Evolutionary conservation across 2,329 filamentous ascomycete species (phyloP).

Genomic region (Fusarium xyrophilum): DNA sequence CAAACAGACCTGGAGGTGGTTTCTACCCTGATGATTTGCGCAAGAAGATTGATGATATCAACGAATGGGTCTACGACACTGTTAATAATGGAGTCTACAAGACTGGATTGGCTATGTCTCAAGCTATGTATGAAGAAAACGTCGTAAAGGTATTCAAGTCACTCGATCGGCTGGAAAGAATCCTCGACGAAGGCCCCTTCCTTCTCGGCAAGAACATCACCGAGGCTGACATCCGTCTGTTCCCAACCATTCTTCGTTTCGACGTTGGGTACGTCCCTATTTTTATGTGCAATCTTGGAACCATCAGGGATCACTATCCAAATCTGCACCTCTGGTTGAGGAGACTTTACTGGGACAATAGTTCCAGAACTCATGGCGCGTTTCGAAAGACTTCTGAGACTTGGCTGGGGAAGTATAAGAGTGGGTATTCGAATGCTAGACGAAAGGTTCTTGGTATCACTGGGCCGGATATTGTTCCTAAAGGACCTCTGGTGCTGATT

Average conservation of each 20-base stretch:
- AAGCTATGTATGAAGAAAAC: constrained; percentile 70
- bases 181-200: constrained; percentile 61
- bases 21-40: constrained; percentile 63
- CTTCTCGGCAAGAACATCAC: constrained; percentile 70
- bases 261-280: constrained; percentile 73
- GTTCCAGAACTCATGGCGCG: constrained; percentile 55
- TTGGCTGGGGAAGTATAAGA: constrained; percentile 44
- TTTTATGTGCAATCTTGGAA: constrained; percentile 69
- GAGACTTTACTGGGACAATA: constrained; percentile 72
- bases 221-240: constrained; percentile 73
- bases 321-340: constrained; percentile 72
- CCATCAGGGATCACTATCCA: constrained; percentile 70
- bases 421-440: constrained; percentile 41
- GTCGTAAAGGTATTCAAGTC: constrained; percentile 66
- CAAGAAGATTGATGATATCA: constrained; percentile 67
- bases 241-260: constrained; percentile 71
- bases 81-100: constrained; percentile 61
- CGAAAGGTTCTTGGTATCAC: constrained; percentile 39
- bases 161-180: constrained; percentile 68
- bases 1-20: constrained; percentile 57
- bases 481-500: constrained; percentile 32
- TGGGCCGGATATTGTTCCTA: constrained; percentile 43
- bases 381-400: constrained; percentile 75
- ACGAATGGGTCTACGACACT: constrained; percentile 69
- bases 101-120: constrained; percentile 70